phyloP scores from a whole-genome alignment of 2,329 filamentous ascomycete genomes.

The Calonectria pseudoreteaudii region DNA sequence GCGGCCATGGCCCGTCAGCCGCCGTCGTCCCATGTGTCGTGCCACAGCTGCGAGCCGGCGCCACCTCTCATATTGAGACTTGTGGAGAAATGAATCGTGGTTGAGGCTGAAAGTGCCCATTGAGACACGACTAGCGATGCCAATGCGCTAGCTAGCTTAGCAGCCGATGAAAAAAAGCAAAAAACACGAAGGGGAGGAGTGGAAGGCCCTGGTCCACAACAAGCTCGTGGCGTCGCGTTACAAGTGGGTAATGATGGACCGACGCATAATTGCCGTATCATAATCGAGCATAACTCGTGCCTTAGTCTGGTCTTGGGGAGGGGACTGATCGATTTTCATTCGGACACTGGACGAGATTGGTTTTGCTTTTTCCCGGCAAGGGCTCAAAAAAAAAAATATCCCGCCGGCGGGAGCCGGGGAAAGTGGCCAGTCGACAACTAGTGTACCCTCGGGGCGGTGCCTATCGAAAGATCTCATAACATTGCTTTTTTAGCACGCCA shows the following conservation, averaged over 20 bases:
- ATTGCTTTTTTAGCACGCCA: background rate
- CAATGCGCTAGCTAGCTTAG: constrained; percentile 31
- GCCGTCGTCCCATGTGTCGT: constrained; percentile 42
- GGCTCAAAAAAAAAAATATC: constrained; percentile 15
- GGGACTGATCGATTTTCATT: constrained; percentile 7
- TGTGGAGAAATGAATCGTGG: constrained; percentile 30
- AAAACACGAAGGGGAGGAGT: constrained; percentile 13
- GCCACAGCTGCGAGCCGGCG: constrained; percentile 36
- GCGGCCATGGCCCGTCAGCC: constrained; percentile 33
- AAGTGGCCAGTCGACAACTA: background rate
- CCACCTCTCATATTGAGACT: constrained; percentile 30
- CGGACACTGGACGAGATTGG: constrained; percentile 5
- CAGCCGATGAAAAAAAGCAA: constrained; percentile 37
- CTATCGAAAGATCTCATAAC: background rate
- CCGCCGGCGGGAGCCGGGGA: background rate
- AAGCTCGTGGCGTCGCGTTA: constrained; percentile 36
- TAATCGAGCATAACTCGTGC: constrained; percentile 18
- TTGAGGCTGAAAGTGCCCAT: constrained; percentile 42
- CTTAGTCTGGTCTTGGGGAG: constrained; percentile 19
- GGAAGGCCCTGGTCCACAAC: constrained; percentile 40
- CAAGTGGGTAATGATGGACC: constrained; percentile 33
- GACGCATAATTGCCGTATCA: constrained; percentile 30
- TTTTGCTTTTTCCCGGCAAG: constrained; percentile 21
- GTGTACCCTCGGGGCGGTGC: background rate
- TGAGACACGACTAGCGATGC: constrained; percentile 34